Conservation (phyloP, 208 protist genomes). For the Blastocrithidia nonstop region DNA sequence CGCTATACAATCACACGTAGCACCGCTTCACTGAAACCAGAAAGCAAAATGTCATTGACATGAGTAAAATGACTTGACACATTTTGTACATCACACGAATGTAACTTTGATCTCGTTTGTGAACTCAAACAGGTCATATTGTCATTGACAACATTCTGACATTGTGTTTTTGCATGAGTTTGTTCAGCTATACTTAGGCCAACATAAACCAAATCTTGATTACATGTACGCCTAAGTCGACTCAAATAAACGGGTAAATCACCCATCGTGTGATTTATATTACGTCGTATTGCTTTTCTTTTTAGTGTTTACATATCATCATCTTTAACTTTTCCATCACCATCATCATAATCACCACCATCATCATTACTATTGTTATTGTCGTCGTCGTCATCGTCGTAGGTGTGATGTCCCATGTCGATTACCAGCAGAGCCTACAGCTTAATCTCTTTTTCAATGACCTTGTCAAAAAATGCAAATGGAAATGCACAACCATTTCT, state of each 20-base stretch:
- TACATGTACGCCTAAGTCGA: constrained; percentile 75
- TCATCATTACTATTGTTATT: too few relatives aligned
- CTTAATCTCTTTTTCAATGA: constrained; percentile 29
- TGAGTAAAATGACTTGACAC: constrained; percentile 23
- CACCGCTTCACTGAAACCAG: constrained; percentile 85
- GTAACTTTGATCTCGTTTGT: too few relatives aligned
- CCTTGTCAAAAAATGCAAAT: constrained; percentile 47
- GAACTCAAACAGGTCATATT: too few relatives aligned
- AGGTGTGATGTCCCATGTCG: constrained; percentile 55
- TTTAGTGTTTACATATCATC: too few relatives aligned
- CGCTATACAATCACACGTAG: constrained; percentile 86
- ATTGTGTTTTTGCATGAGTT: neutral
- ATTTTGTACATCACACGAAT: too few relatives aligned
- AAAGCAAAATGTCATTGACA: constrained; percentile 82
- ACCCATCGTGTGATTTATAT: constrained; percentile 19
- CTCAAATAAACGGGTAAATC: constrained; percentile 63
- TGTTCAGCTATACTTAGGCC: constrained; percentile 28
- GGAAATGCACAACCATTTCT: constrained; percentile 31
- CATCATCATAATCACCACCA: too few relatives aligned
- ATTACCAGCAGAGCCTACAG: constrained; percentile 61
- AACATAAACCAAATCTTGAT: constrained; percentile 82
- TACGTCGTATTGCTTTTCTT: constrained; percentile 26
- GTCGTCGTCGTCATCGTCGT: constrained; percentile 12
- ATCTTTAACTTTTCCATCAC: too few relatives aligned
- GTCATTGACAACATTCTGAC: too few relatives aligned